Base-by-base conservation (phyloP, 345 rosid genomes). In the Aquilaria yunnanensis region DNA sequence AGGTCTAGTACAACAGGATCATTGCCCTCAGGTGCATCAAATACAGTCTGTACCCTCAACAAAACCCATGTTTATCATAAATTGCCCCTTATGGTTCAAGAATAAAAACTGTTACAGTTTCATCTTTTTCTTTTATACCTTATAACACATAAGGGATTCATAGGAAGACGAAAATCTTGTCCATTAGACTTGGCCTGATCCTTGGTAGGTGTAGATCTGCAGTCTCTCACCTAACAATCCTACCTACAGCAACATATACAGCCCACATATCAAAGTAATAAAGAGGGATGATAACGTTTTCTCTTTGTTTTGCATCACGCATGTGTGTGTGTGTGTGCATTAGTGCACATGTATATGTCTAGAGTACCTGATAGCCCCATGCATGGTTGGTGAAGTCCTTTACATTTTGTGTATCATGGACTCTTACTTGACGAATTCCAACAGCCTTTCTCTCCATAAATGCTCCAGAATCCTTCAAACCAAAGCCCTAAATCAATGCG, bases 351-450 rank as follows among this genome's bases (percentile, higher is more conserved):
- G 33, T 32, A 5, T 3, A 13, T 31, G n/a, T 10, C 8, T 13
- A 65, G 47, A 62, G 60, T 61, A 88, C 97, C 92, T 85, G 86
- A 75, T 83, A 86, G 30, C 92, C 98, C 88, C 90, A 86, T 2
- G 73, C 45, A 71, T 74, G 56, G 57, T 82, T 75, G n/a, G 77
- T 65, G 62, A 80, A 76, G 63, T 78, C 75, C 47, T 49, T 66
- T 7, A 7, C 12, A 6, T 49, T 59, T 3, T 62, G 14, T 34
- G 51, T 57, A 62, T 53, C 62, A 61, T 76, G 67, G 64, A 88
- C 74, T 11, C 32, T 74, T 37, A 85, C 82, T 3, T 63, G 75
- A 11, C 76, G 78, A 45, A 81, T 30, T 67, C 98, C 98, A 32
- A 70, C 62, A 29, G 54, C 79, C 69, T 61, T 81, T n/a, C 71